Percentiles rank a stretch among this genome's conserved stretches.
Evolutionary conservation across 768 basidiomycete species (phyloP).

Genomic region (Phylloporus sp.): DNA sequence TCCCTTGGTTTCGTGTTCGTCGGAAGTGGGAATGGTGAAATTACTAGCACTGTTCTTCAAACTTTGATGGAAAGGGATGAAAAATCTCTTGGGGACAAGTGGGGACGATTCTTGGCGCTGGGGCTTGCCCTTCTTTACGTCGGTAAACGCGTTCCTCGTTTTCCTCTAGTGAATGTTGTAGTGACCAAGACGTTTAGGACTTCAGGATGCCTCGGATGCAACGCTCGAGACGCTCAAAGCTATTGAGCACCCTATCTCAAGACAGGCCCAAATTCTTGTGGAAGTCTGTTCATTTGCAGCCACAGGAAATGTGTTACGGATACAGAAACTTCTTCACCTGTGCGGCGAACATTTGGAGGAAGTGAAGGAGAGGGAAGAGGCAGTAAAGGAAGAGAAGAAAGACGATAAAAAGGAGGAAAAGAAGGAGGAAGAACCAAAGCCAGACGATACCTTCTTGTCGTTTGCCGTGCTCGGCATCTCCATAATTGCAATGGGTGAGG

Average conservation of each 20-base stretch:
- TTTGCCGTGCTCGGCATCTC: constrained; percentile 93
- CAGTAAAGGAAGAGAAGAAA: constrained; percentile 35
- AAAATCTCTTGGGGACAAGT: constrained; percentile 82
- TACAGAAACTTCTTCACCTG: constrained; percentile 88
- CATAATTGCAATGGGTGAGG: constrained; percentile 96
- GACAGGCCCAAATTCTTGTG: constrained; percentile 86
- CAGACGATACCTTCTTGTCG: constrained; percentile 81
- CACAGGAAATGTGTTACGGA: constrained; percentile 89
- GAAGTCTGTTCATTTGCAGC: constrained; percentile 94
- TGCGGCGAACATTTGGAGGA: constrained; percentile 86
- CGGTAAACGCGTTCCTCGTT: constrained; percentile 44
- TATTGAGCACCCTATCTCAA: constrained; percentile 88
- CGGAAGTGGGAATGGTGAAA: constrained; percentile 91
- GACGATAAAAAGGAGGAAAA: constrained; percentile 62
- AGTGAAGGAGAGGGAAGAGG: constrained; percentile 34
- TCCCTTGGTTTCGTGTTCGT: constrained; percentile 94
- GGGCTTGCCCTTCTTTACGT: constrained; percentile 89
- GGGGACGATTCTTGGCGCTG: constrained; percentile 86
- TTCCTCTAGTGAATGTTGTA: not conserved
- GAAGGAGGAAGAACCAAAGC: constrained; percentile 47
- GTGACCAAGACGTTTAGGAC: constrained; percentile 44
- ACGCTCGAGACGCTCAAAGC: constrained; percentile 91
- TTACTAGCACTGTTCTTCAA: constrained; percentile 84
- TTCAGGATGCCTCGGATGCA: constrained; percentile 90
- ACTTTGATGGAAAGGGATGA: constrained; percentile 82